Base-by-base conservation (phyloP, 345 rosid species). In the Euphorbia lathyris region DNA sequence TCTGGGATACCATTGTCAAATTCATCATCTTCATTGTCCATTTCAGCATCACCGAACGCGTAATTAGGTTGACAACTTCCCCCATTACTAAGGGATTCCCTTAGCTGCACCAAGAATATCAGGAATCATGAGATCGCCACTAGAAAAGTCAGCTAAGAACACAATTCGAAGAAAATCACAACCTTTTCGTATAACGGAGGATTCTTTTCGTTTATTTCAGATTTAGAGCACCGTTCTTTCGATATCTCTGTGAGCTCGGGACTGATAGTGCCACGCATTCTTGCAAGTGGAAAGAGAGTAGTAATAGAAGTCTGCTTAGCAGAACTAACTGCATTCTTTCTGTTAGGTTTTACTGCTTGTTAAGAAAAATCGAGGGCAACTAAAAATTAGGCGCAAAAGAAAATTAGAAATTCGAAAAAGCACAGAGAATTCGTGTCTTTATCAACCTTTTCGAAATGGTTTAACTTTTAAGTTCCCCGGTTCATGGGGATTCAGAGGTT, bases 401-500 rank as follows among this genome's bases (percentile, higher is more conserved):
- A 67, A 60, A 48, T 60, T 16, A 40, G 7, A 61, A 58, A 63
- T 51, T 50, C 64, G 53, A 77, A 65, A 53, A 63, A 1, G 47
- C 61, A 65, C 48, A 65, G 66, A 77, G 55, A 65, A 68, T 51
- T 38, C 25, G 45, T 42, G 29, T 19, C 25, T 63, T 65, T 38
- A 70, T 14, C 48, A 57, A 95, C 99, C 98, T 90, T 85, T 89
- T 78, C 69, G 86, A 72, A 87, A 92, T 73, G 96, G 92, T 80
- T 81, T 92, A 77, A 89, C 86, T 89, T 87, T 92, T 80, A 92
- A 77, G 71, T 79, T 89, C 87, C 99, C 98, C 30, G 87, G 84
- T 77, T 90, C 99, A 83, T 95, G 91, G 58, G 98, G 98, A 83
- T 89, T 89, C 75, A 95, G 67, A 76, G 92, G 94, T 78, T 90